A percentile compares a stretch with the other conserved stretches of the same genome.
These are phyloP conservation scores for Ophiostoma piceae DNA, from an alignment of 2,329 filamentous ascomycete genomes.

Conservation along the genomic window DNA sequence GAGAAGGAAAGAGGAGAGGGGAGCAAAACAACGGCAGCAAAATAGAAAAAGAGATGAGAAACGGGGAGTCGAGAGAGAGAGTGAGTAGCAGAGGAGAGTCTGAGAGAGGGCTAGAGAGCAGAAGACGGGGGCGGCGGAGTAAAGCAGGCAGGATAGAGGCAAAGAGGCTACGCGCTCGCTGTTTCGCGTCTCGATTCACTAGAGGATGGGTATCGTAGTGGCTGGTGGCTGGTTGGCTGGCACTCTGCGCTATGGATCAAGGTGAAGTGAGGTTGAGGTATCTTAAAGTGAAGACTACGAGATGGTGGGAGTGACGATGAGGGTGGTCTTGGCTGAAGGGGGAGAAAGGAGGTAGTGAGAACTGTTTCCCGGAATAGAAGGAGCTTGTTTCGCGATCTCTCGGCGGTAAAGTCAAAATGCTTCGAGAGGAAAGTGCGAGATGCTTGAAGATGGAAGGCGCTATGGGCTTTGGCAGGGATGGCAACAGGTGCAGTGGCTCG, in stretches of 20 bases:
- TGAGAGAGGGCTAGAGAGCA: background rate
- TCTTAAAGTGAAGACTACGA: no score
- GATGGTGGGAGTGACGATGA: background rate
- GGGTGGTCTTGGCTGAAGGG: background rate
- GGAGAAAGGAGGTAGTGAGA: background rate
- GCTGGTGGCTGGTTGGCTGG: background rate
- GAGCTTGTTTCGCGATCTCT: background rate
- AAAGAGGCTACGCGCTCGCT: constrained; percentile 21
- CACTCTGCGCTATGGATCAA: background rate
- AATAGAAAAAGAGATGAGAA: constrained; percentile 10
- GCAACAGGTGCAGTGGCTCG: background rate
- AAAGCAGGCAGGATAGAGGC: background rate
- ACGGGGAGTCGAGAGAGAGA: background rate
- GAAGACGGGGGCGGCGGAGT: background rate
- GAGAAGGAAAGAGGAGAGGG: background rate
- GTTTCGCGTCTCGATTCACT: constrained; percentile 19
- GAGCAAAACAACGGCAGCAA: constrained; percentile 1
- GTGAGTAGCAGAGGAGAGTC: background rate
- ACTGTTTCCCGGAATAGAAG: background rate
- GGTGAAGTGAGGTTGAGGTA: background rate
- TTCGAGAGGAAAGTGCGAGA: background rate
- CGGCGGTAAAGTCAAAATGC: background rate
- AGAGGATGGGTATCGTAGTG: background rate
- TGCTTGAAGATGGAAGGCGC: background rate
- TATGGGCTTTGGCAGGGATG: constrained; percentile 10